These are phyloP conservation scores for Pichia inconspicua DNA, from an alignment of 1,139 yeast genomes.

Conservation along the genomic window DNA sequence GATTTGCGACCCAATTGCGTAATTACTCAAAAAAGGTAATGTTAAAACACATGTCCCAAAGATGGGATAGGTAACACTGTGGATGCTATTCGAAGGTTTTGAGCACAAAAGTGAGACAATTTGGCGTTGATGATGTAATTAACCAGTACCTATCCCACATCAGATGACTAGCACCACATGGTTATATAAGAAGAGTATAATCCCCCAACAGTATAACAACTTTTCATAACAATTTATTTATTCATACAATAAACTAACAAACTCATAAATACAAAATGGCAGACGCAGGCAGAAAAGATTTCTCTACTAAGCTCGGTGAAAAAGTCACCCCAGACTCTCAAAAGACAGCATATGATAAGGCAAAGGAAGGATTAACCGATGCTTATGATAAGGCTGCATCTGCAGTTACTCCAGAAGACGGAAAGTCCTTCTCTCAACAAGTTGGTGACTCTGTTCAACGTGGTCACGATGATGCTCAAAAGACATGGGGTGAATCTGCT, in stretches of 20 bases:
- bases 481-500: conserved; percentile 34
- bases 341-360: conserved; percentile 57
- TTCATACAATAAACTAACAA: conserved; percentile 2
- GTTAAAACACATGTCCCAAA: background rate
- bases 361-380: conserved; percentile 65
- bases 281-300: conserved; percentile 71
- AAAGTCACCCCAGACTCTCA: conserved; percentile 64
- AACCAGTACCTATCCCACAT: background rate
- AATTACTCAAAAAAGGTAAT: background rate
- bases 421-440: conserved; percentile 64
- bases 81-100: background rate
- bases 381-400: conserved; percentile 57
- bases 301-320: conserved; percentile 63
- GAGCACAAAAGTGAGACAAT: background rate
- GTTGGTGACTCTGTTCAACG: conserved; percentile 43
- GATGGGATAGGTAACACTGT: background rate
- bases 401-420: conserved; percentile 48
- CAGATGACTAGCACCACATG: background rate
- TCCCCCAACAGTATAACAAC: background rate
- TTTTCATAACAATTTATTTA: background rate
- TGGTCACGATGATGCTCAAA: conserved; percentile 23
- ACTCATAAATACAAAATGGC: conserved; percentile 39
- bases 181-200: background rate
- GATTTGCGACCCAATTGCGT: background rate
- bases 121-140: background rate